These are phyloP conservation scores for Dactylonectria macrodidyma DNA, from an alignment of 2,329 filamentous ascomycete species.

Conservation along the genomic window DNA sequence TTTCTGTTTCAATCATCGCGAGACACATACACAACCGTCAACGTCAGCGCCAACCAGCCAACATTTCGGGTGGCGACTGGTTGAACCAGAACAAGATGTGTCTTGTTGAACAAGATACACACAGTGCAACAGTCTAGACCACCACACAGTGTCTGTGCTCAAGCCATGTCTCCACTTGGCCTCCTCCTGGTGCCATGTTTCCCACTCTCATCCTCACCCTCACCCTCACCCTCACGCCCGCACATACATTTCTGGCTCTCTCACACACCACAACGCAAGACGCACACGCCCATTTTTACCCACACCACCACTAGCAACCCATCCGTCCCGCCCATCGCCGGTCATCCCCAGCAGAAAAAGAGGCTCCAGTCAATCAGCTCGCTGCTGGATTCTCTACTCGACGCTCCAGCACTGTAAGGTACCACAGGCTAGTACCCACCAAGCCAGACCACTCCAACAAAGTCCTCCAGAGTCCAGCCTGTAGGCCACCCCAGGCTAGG, in stretches of 20 bases:
- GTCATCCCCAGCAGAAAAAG: constrained; percentile 27
- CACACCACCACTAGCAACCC: constrained; percentile 29
- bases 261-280: constrained; percentile 10
- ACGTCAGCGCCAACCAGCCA: constrained; percentile 22
- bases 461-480: constrained; percentile 6
- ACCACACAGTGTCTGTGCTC: constrained; percentile 21
- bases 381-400: constrained; percentile 11
- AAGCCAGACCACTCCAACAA: constrained; percentile 21
- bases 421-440: constrained; percentile 17
- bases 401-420: constrained; percentile 31
- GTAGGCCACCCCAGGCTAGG: background rate
- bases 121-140: background rate
- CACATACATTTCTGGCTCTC: constrained; percentile 5
- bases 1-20: constrained; percentile 14
- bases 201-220: constrained; percentile 25
- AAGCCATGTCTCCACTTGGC: constrained; percentile 16
- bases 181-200: constrained; percentile 23
- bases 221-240: constrained; percentile 4
- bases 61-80: constrained; percentile 28
- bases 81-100: constrained; percentile 7
- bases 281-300: constrained; percentile 15
- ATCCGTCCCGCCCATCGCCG: constrained; percentile 20
- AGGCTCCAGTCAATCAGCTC: constrained; percentile 21
- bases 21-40: constrained; percentile 25
- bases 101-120: constrained; percentile 1